phyloP scores from a whole-genome alignment of 768 basidiomycete species.

The Phlegmacium glaucopus region DNA sequence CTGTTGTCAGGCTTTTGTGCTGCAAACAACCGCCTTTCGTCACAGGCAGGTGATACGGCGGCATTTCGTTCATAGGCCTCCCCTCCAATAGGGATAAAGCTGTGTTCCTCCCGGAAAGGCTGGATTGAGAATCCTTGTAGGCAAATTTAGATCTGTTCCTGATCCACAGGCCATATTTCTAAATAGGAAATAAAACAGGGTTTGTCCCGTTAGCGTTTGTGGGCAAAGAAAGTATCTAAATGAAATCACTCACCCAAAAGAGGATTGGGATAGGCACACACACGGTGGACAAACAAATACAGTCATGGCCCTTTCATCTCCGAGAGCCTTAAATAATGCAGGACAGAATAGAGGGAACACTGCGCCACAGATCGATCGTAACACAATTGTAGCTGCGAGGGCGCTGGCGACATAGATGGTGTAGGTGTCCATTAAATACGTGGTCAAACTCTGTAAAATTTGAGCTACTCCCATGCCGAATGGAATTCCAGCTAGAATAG shows the following conservation, averaged over 20 bases:
- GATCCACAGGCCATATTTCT: conserved; percentile 51
- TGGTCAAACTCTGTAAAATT: conserved; percentile 61
- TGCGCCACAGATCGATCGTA: conserved; percentile 61
- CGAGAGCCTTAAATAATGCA: conserved; percentile 47
- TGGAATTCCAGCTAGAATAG: conserved; percentile 62
- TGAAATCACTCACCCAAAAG: conserved; percentile 44
- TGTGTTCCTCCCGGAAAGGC: no score
- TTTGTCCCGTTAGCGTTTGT: neutral
- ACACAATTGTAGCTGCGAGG: conserved; percentile 63
- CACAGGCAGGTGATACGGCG: no score
- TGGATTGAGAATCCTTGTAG: conserved; percentile 30
- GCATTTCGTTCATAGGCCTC: no score
- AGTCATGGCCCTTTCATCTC: conserved; percentile 52
- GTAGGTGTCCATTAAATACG: conserved; percentile 73
- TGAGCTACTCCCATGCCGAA: conserved; percentile 66
- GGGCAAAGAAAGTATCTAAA: neutral
- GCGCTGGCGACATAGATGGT: conserved; percentile 64
- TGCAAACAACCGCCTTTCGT: no score
- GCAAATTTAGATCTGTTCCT: conserved; percentile 44
- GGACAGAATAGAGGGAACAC: conserved; percentile 60
- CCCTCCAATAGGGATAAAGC: no score
- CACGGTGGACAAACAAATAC: conserved; percentile 47
- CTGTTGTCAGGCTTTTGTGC: no score
- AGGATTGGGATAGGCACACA: conserved; percentile 56
- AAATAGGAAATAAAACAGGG: conserved; percentile 3